Base-by-base conservation (phyloP, 345 rosid genomes). In the Jatropha curcas region DNA sequence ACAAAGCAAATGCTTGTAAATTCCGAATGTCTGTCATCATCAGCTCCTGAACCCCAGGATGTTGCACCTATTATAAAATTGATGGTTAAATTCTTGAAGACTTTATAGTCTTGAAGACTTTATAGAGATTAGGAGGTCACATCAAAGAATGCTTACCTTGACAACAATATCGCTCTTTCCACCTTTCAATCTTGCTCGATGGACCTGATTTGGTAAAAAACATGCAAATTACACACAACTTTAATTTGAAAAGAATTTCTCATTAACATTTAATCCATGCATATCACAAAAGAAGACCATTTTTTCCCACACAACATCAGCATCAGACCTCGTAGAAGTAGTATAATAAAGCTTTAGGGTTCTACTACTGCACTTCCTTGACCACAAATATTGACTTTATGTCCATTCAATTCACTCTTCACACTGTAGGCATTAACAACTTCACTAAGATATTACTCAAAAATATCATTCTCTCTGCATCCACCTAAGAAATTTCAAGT, bases 21-120 rank as follows among this genome's bases (percentile, higher is more conserved):
- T 94, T 94, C 71, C 80, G 88, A 71, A 94, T 90, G 76, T 94
- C 98, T 9, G 97, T 94, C 97, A 92, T 94, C 98, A 94, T 92
- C 83, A 92, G 84, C 65, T 83, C 84, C 73, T 88, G 89, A 65
- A 92, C 80, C 72, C 97, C 97, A 70, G 97, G 98, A 85, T 92
- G 98, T 82, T 94, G 98, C 75, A 94, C 97, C 97, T 94, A 78
- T 70, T 60, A 80, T n/a, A 65, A 43, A 22, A 62, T 33, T 55
- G 34, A 74, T 7, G 60, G 34, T 85, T 74, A 78, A 73, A 62
- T 73, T 25, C 69, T 59, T 57, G 64, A 19, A 55, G n/a, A 60
- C 52, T 60, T 28, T 46, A 22, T 24, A 62, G 74, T 25, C 69
- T 59, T 57, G 64, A 19, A 55, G n/a, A 60, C 52, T 60, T 28